Conservation (phyloP, 2,329 filamentous ascomycete species). For the Zymoseptoria ardabiliae region DNA sequence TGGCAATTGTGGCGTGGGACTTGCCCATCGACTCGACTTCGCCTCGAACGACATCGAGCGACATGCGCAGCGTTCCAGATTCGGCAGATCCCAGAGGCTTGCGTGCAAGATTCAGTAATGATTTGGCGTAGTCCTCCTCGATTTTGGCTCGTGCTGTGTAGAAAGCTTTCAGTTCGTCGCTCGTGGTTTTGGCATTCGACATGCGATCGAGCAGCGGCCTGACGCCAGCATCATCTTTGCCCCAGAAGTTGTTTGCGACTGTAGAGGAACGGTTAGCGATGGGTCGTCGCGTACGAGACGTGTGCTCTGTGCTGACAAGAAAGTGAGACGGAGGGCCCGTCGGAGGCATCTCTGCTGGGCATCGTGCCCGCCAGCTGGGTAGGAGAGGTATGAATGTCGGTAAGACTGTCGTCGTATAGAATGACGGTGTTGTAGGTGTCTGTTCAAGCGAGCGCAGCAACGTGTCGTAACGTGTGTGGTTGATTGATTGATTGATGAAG, state of each 20-base stretch:
- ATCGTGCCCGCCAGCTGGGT: conserved; percentile 20
- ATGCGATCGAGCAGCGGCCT: conserved; percentile 86
- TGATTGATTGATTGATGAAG: no score
- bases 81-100: conserved; percentile 88
- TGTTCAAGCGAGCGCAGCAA: not conserved
- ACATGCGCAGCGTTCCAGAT: conserved; percentile 71
- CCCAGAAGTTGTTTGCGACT: conserved; percentile 99
- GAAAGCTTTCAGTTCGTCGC: conserved; percentile 87
- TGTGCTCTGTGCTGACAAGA: conserved; percentile 23
- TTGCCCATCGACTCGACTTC: conserved; percentile 94
- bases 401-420: not conserved
- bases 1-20: conserved; percentile 80
- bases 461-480: no score
- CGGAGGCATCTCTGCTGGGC: conserved; percentile 28
- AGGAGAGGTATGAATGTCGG: not conserved
- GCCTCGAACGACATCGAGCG: conserved; percentile 77
- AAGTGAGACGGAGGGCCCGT: conserved; percentile 31
- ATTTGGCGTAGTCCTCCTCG: conserved; percentile 92
- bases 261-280: conserved; percentile 27
- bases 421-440: not conserved
- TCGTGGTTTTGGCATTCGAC: conserved; percentile 87
- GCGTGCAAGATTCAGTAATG: conserved; percentile 74
- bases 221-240: conserved; percentile 96
- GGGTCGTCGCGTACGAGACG: not conserved
- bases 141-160: conserved; percentile 86